Percentiles rank a stretch among this genome's conserved stretches.
These are phyloP conservation scores for Acrocalymma vagum DNA, from an alignment of 2,329 filamentous ascomycete species.

Conservation along the genomic window DNA sequence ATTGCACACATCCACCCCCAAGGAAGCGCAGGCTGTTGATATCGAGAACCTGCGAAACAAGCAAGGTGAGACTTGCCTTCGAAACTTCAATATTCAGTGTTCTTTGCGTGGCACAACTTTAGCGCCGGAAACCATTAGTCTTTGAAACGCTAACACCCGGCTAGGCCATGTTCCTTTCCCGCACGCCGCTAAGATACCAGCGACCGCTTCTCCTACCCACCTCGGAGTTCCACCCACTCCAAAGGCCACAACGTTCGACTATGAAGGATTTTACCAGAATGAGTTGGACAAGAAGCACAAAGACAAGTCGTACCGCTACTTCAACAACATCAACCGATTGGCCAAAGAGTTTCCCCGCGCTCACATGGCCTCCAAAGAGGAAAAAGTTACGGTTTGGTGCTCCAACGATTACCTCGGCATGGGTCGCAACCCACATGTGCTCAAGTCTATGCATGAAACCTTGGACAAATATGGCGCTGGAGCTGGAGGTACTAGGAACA, in stretches of 20 bases:
- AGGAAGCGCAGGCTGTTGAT: constrained; percentile 82
- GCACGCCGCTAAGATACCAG: constrained; percentile 33
- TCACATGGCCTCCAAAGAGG: constrained; percentile 83
- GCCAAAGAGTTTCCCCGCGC: constrained; percentile 96
- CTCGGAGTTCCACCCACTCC: constrained; percentile 58
- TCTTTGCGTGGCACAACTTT: constrained; percentile 10
- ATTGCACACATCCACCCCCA: constrained; percentile 80
- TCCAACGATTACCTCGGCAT: constrained; percentile 99
- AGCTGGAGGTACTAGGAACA: constrained; percentile 94
- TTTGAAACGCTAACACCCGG: constrained; percentile 15
- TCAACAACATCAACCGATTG: constrained; percentile 99
- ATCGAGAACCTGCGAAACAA: constrained; percentile 47
- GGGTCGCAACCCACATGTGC: constrained; percentile 87
- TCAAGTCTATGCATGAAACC: constrained; percentile 93
- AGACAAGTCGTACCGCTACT: constrained; percentile 99
- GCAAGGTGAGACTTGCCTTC: constrained; percentile 51
- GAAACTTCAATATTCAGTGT: constrained; percentile 1
- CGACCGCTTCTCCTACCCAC: constrained; percentile 26
- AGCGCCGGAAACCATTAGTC: constrained; percentile 6
- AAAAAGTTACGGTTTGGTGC: constrained; percentile 97
- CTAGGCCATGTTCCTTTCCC: constrained; percentile 40
- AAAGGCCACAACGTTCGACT: constrained; percentile 76
- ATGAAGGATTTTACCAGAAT: constrained; percentile 84
- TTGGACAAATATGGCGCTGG: constrained; percentile 94
- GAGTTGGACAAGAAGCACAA: constrained; percentile 99